Evolutionary conservation across 306 rosid species (phyloP).

Genomic region (Castanea crenata): DNA sequence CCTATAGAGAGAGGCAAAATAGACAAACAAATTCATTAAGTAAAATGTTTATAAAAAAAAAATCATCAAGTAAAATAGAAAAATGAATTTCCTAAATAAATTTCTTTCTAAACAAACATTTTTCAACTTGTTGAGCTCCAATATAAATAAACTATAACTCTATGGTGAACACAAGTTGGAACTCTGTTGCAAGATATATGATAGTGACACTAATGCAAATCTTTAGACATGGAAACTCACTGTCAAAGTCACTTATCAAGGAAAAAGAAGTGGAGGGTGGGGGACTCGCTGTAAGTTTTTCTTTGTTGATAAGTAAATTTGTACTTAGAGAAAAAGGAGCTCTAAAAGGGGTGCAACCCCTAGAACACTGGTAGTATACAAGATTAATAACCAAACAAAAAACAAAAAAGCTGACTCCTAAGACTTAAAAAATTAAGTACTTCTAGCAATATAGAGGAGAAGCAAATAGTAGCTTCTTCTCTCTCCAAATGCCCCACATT

Average conservation of each 20-base stretch:
- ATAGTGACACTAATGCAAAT: not conserved
- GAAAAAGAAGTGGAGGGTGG: not conserved
- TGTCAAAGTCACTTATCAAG: not conserved
- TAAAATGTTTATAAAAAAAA: not conserved
- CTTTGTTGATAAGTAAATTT: not conserved
- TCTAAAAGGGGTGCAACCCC: not conserved
- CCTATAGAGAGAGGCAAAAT: conserved; percentile 39
- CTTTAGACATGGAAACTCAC: not conserved
- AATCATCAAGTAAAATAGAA: not conserved
- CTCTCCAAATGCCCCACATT: too few relatives aligned
- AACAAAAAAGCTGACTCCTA: not conserved
- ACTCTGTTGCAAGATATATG: not conserved
- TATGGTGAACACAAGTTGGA: not conserved
- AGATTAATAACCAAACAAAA: not conserved
- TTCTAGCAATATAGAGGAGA: not conserved
- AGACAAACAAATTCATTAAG: not conserved
- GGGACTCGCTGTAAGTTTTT: not conserved
- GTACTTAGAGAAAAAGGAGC: not conserved
- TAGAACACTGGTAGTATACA: not conserved
- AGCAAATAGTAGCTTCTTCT: not conserved
- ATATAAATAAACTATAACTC: not conserved
- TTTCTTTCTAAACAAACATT: not conserved
- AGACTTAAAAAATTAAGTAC: not conserved
- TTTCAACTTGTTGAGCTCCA: not conserved
- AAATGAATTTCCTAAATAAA: not conserved